Base-by-base conservation (phyloP, 345 rosid genomes). In the Hibiscus trionum region DNA sequence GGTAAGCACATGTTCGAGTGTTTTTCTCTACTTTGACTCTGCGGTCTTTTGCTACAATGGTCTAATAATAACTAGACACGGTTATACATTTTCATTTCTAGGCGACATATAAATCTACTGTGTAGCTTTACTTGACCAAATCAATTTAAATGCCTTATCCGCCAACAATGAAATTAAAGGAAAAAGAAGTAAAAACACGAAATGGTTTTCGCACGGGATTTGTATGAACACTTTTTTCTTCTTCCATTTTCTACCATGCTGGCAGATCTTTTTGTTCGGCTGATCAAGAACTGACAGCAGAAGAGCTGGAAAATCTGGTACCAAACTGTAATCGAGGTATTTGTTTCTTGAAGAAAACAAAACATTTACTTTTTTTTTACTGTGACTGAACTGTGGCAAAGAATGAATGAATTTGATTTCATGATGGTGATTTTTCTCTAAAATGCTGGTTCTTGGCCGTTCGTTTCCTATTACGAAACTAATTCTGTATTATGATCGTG, bases 181-280 rank as follows among this genome's bases (percentile, higher is more conserved):
- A 27, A 49, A 31, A 49, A 53, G 11, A 29, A 17, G 19, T 24
- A 17, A 47, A 21, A 44, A 11, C 7, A 7, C 27, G 15, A 11
- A 46, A 5, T 15, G 27, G 46, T 21, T 65, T 3, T 27, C 47
- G 8, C 7, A 15, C 39, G 42, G 19, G 29, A 57, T 63, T 61
- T 56, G 44, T 61, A 15, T 62, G 55, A 67, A 68, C 44, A 37
- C 29, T 3, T 66, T 50, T 61, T 53, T 2, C 2, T 9, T 61
- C 3, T 10, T 2, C 44, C 42, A 37, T 39, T 39, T 33, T 75
- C 19, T 29, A 65, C 47, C 55, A 60, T 78, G 61, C 70, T 74
- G 57, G 71, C 85, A 88, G 96, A 84, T 84, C 94, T 58, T 66
- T 74, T 11, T 90, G 88, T 78, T 80, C 86, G 47, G 88, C 82